Percentiles rank a stretch among this genome's conserved stretches.
These are phyloP conservation scores for Ogataea corticis DNA, from an alignment of 805 yeast species.

Conservation along the genomic window DNA sequence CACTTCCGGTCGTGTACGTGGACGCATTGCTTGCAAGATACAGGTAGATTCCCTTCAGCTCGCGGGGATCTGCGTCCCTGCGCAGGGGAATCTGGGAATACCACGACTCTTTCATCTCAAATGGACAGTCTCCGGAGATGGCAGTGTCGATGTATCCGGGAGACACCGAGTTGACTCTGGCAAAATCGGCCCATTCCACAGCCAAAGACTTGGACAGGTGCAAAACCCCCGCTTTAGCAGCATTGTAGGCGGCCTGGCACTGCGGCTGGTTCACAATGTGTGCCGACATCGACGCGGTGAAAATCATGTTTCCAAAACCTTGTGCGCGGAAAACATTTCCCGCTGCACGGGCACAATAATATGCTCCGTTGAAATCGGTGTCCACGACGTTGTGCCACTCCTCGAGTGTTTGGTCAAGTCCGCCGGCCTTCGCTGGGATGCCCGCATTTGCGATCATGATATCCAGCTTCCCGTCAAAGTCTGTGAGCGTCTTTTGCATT, in stretches of 20 bases:
- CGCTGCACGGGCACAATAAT: slow-evolving; percentile 48
- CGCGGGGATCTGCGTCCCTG: slow-evolving; percentile 47
- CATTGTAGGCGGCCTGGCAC: slow-evolving; percentile 46
- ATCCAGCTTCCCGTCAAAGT: slow-evolving; percentile 40
- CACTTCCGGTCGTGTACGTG: slow-evolving; percentile 48
- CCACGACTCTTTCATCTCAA: slow-evolving; percentile 30
- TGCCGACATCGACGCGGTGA: slow-evolving; percentile 53
- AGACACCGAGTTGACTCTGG: slow-evolving; percentile 47
- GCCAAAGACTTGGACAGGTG: slow-evolving; percentile 46
- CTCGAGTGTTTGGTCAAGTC: slow-evolving; percentile 29
- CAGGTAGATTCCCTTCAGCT: slow-evolving; percentile 49
- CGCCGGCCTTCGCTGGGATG: slow-evolving; percentile 35
- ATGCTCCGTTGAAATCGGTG: slow-evolving; percentile 48
- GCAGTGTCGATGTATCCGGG: slow-evolving; percentile 52
- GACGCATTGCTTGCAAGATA: slow-evolving; percentile 53
- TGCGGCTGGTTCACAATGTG: slow-evolving; percentile 52
- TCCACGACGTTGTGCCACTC: slow-evolving; percentile 41
- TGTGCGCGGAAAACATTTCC: slow-evolving; percentile 46
- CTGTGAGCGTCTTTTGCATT: slow-evolving; percentile 29
- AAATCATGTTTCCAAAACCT: slow-evolving; percentile 45
- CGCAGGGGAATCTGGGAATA: slow-evolving; percentile 39
- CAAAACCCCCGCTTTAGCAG: slow-evolving; percentile 47
- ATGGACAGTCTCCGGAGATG: slow-evolving; percentile 32
- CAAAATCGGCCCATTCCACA: slow-evolving; percentile 47
- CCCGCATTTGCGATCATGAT: slow-evolving; percentile 47